Conservation (phyloP, 345 rosid species). For the Populus euphratica region DNA sequence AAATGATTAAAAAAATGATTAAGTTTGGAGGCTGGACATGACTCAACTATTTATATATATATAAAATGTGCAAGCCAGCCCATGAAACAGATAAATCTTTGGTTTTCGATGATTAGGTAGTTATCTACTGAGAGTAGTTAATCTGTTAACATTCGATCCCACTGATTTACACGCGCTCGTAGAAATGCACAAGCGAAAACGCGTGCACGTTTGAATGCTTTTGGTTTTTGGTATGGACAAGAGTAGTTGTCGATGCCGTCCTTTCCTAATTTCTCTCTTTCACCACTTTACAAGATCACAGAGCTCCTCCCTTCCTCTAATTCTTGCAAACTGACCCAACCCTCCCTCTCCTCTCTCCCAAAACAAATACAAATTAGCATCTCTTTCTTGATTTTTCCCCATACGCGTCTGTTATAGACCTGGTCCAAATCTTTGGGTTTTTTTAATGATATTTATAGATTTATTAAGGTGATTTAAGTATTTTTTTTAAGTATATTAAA, state of each 20-base stretch:
- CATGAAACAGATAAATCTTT: neutral
- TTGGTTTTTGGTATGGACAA: neutral
- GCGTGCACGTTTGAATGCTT: too few relatives aligned
- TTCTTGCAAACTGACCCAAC: too few relatives aligned
- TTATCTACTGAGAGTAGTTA: too few relatives aligned
- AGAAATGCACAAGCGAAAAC: neutral
- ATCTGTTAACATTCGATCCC: neutral
- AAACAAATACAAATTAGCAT: neutral
- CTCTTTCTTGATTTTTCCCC: neutral
- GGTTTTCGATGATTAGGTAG: neutral
- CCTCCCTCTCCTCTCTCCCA: neutral
- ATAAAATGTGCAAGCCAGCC: neutral
- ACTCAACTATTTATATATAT: neutral
- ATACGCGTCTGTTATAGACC: neutral
- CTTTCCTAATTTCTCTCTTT: neutral
- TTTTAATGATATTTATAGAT: too few relatives aligned
- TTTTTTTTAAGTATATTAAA: too few relatives aligned
- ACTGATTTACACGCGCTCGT: too few relatives aligned
- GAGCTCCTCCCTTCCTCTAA: too few relatives aligned
- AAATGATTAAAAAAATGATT: neutral
- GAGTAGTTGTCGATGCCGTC: conserved; percentile 8
- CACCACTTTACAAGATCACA: too few relatives aligned
- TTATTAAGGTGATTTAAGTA: too few relatives aligned
- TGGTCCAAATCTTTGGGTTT: too few relatives aligned
- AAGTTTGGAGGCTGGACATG: neutral